phyloP scores from a whole-genome alignment of 352 stramenopile species.

The Pythium volutum region DNA sequence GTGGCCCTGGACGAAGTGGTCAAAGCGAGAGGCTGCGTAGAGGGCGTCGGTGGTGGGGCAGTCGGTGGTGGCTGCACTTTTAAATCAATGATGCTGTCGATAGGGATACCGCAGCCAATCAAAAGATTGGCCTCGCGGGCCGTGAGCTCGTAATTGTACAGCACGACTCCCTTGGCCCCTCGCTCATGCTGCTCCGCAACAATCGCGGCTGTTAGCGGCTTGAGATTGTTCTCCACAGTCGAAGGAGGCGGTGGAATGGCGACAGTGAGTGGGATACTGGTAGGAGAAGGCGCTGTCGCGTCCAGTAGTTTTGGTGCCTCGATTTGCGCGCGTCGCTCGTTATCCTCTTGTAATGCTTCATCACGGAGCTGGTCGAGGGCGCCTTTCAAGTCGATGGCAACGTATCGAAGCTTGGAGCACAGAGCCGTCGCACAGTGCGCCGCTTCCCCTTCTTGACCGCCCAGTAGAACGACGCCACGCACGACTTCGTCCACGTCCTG shows the following conservation, averaged over 20 bases:
- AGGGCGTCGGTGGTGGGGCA: neutral
- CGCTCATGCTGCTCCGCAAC: slow-evolving; percentile 13
- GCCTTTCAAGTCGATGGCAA: slow-evolving; percentile 36
- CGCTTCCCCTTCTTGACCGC: slow-evolving; percentile 35
- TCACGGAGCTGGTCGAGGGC: slow-evolving; percentile 26
- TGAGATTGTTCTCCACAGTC: slow-evolving; percentile 26
- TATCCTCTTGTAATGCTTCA: slow-evolving; percentile 6
- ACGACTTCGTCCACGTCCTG: slow-evolving; percentile 51
- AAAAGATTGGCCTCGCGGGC: slow-evolving; percentile 39
- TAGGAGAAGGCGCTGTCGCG: neutral
- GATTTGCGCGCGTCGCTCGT: neutral
- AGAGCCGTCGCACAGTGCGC: slow-evolving; percentile 37
- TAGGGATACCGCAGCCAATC: slow-evolving; percentile 37
- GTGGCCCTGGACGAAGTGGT: neutral
- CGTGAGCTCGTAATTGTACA: slow-evolving; percentile 61
- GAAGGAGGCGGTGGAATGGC: neutral
- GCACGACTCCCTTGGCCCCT: slow-evolving; percentile 37
- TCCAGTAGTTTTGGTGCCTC: neutral
- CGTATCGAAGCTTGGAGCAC: slow-evolving; percentile 41
- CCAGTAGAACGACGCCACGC: slow-evolving; percentile 46
- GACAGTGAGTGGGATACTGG: neutral
- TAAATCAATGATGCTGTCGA: slow-evolving; percentile 63
- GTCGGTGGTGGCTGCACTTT: slow-evolving; percentile 20
- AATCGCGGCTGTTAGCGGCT: slow-evolving; percentile 18
- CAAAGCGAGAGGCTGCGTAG: neutral